Percentiles rank a stretch among this genome's conserved stretches.
phyloP scores from a whole-genome alignment of 495 filamentous ascomycete genomes.

The Penicillium pancosmium region DNA sequence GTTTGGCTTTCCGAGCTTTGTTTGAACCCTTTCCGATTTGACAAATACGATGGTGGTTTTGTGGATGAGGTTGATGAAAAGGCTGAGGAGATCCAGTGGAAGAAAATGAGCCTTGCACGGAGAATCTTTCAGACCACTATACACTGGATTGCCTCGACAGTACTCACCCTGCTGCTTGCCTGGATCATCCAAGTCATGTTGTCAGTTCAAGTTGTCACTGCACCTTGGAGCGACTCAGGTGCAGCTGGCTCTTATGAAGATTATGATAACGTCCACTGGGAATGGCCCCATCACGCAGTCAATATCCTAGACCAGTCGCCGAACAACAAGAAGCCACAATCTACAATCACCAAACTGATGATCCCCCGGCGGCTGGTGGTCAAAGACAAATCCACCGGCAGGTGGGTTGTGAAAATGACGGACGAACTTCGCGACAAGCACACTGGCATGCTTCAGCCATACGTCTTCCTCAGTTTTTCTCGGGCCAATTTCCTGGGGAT shows the following conservation, averaged over 20 bases:
- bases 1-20: constrained; percentile 14
- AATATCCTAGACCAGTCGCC: constrained; percentile 19
- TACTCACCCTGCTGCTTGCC: constrained; percentile 11
- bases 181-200: constrained; percentile 20
- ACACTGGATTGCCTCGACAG: constrained; percentile 10
- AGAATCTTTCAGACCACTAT: constrained; percentile 5
- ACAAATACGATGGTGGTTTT: constrained; percentile 9
- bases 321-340: constrained; percentile 11
- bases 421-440: constrained; percentile 9
- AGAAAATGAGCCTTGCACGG: neutral
- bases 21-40: constrained; percentile 15
- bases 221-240: constrained; percentile 15
- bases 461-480: constrained; percentile 21
- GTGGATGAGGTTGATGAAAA: constrained; percentile 10
- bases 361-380: constrained; percentile 19
- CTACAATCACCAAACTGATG: constrained; percentile 12
- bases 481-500: constrained; percentile 11
- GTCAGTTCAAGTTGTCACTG: constrained; percentile 12
- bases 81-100: neutral
- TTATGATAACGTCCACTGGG: constrained; percentile 20
- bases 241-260: constrained; percentile 8
- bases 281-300: constrained; percentile 19
- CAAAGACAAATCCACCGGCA: constrained; percentile 1
- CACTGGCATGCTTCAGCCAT: constrained; percentile 16
- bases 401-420: constrained; percentile 11